A percentile compares a stretch with the other conserved stretches of the same genome.
Conservation (phyloP, 306 rosid genomes). For the Quercus suber region DNA sequence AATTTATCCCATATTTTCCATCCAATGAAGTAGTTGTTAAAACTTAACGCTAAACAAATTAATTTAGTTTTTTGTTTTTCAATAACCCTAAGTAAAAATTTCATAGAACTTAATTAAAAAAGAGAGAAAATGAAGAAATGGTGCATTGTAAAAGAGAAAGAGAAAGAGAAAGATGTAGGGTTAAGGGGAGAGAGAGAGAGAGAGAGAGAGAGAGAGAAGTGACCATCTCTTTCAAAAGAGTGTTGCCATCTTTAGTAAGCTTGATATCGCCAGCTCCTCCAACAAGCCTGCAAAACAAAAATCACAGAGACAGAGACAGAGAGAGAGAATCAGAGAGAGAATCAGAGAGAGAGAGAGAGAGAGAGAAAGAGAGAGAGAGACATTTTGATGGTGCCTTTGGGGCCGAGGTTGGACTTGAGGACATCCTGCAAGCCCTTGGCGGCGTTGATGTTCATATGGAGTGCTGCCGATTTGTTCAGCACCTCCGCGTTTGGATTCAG, state of each 20-base stretch:
- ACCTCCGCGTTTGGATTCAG: conserved; percentile 96
- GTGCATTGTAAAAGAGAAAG: too few relatives aligned
- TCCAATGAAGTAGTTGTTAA: too few relatives aligned
- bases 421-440: conserved; percentile 97
- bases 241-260: conserved; percentile 96
- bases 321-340: too few relatives aligned
- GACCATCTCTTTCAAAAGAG: conserved; percentile 94
- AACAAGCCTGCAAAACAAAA: conserved; percentile 59
- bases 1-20: too few relatives aligned
- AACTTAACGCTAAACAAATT: too few relatives aligned
- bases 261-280: conserved; percentile 98
- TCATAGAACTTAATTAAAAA: too few relatives aligned
- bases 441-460: conserved; percentile 96
- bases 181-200: neutral
- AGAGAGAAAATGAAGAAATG: neutral
- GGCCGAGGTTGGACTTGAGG: conserved; percentile 90
- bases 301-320: neutral
- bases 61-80: too few relatives aligned
- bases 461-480: conserved; percentile 93
- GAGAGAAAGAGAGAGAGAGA: neutral
- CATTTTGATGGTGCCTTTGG: conserved; percentile 98
- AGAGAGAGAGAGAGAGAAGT: neutral
- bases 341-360: too few relatives aligned
- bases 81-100: too few relatives aligned
- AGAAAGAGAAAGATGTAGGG: conserved; percentile 24